phyloP scores from a whole-genome alignment of 441 rosid species.

The Geranium incanum region DNA sequence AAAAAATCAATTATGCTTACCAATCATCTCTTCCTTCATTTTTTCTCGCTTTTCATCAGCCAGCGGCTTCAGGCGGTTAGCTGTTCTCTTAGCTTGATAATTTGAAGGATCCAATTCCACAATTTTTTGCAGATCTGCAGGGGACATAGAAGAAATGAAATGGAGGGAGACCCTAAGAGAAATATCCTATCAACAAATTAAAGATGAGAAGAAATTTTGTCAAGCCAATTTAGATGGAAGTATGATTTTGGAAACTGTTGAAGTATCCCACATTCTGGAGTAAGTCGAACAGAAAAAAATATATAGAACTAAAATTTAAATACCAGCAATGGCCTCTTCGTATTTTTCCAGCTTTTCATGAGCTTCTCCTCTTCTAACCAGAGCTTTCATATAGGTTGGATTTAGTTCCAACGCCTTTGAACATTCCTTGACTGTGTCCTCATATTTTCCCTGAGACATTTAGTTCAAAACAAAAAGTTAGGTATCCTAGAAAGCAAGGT shows the following conservation, averaged over 20 bases:
- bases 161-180: not conserved
- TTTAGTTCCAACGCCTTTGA: slow-evolving; percentile 71
- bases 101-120: slow-evolving; percentile 77
- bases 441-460: slow-evolving; percentile 51
- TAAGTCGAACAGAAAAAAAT: no score
- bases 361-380: slow-evolving; percentile 73
- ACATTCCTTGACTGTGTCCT: slow-evolving; percentile 81
- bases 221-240: not conserved
- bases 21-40: slow-evolving; percentile 96
- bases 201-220: not conserved
- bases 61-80: slow-evolving; percentile 62
- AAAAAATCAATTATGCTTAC: slow-evolving; percentile 34
- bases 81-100: slow-evolving; percentile 57
- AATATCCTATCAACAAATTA: not conserved
- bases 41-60: slow-evolving; percentile 85
- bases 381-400: slow-evolving; percentile 68
- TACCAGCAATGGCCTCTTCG: slow-evolving; percentile 84
- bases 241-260: not conserved
- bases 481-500: no score
- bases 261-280: no score
- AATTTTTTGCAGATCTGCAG: slow-evolving; percentile 70
- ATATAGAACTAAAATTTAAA: not conserved
- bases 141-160: not conserved
- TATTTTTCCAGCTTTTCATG: slow-evolving; percentile 78
- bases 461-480: not conserved